A percentile compares a stretch with the other conserved stretches of the same genome.
phyloP scores from a whole-genome alignment of 495 filamentous ascomycete genomes.

The Terfezia claveryi region DNA sequence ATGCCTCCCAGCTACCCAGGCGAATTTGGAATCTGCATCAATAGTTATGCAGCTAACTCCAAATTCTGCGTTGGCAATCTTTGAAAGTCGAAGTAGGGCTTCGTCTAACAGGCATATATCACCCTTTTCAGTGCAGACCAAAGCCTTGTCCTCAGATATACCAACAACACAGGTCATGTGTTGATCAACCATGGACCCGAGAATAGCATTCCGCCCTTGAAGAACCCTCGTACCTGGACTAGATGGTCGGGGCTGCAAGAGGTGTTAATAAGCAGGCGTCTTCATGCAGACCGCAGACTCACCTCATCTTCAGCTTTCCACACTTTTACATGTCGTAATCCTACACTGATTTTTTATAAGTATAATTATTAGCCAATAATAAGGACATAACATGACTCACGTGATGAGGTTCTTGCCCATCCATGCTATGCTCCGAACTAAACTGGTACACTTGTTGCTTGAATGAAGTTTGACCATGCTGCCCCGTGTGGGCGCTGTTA shows the following conservation, averaged over 20 bases:
- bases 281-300: conserved; percentile 7
- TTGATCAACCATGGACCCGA: conserved; percentile 54
- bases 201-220: conserved; percentile 44
- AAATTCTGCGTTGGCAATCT: conserved; percentile 40
- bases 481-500: conserved; percentile 55
- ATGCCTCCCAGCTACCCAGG: conserved; percentile 34
- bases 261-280: conserved; percentile 20
- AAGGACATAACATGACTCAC: conserved; percentile 21
- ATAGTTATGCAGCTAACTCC: conserved; percentile 38
- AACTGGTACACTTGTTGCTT: conserved; percentile 81
- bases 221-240: conserved; percentile 33
- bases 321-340: conserved; percentile 78
- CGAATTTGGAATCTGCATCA: conserved; percentile 27
- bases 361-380: too few species aligned
- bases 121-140: conserved; percentile 50
- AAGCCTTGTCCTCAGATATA: conserved; percentile 44
- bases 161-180: conserved; percentile 61
- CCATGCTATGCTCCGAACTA: conserved; percentile 69
- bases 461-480: conserved; percentile 57
- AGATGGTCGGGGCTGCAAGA: conserved; percentile 18
- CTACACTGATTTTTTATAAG: conserved; percentile 30
- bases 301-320: conserved; percentile 57
- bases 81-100: conserved; percentile 39
- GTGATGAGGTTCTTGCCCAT: conserved; percentile 50
- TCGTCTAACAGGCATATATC: conserved; percentile 68